Evolutionary conservation across 2,329 filamentous ascomycete genomes (phyloP), one percentile per base, ranked within the genome.

Genomic region (Lecanicillium sp.): DNA sequence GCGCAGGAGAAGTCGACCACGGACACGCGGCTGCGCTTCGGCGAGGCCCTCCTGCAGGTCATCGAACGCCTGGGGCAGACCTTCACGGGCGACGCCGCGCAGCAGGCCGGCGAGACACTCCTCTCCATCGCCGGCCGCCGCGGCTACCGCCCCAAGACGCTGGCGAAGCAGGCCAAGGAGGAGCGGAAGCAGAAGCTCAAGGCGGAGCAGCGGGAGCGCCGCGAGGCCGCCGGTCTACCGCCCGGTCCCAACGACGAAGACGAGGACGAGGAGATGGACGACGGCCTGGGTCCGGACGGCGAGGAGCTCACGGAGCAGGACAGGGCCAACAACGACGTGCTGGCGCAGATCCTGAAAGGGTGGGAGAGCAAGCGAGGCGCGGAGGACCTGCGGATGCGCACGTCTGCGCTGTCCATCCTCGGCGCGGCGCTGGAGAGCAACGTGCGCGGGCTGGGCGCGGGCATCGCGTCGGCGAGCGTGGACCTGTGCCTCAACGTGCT

Each of bases 311-410:
- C 68, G 1, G 66, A 70, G 29, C 67, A 69, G 40, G 69, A 70
- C 56, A 71, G 60, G 54, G 65, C 57, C 37, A 72, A 67, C 51
- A 73, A 73, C 48, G 79, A 72, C 24, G 70, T 75, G 39, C 60
- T 84, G 11, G 67, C 71, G 19, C 70, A 73, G 50, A 86, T 88
- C 51, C 70, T 87, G 1, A 67, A 74, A 12, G 83, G 82, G 1
- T 88, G 85, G 85, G 75, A 83, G 54, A 75, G 81, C 52, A 81
- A 79, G 48, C 68, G 74, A 14, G 83, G 82, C 0, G 74, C 74
- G 50, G 85, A 89, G 60, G 85, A 89, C 58, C 69, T 87, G 11
- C 74, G 86, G 4, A 76, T 90, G 55, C 78, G 86, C 1, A 69
- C 83, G 12, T 87, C 84, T 19, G 81, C 84, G 4, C 62, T 90